Base-by-base conservation (phyloP, 1,139 yeast species). In the Yamadazyma sp. region DNA sequence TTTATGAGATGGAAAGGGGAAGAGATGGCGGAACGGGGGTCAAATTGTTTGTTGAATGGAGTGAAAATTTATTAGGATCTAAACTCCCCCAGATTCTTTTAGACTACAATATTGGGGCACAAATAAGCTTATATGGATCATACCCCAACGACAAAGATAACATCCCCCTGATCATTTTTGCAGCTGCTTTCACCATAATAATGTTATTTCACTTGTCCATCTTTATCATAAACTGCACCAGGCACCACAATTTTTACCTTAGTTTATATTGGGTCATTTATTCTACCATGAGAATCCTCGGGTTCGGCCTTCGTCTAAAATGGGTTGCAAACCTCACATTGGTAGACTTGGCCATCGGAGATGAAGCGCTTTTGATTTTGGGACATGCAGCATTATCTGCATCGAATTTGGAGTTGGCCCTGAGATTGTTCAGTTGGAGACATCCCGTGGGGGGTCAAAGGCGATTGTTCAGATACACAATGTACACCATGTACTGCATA, bases 401-500 rank as follows among this genome's bases (percentile, higher is more conserved):
- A 3, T 57, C 64, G 25, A 67, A 69, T 44, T 65, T 69, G 49
- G 60, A 67, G 25, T 53, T 68, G 42, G 71, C 73, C 3, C 92
- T 84, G 57, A 73, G 95, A 49, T 69, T 85, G 32, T 85, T 84
- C 62, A 82, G 90, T 7, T 83, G 92, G 88, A 69, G 86, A 54
- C 94, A 86, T 54, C 94, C 95, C 3, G 84, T 80, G 34, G 78
- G 85, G 23, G 94, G 92, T 39, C 70, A 80, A 16, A 59, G 77
- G 31, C 63, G 58, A 39, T 52, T 72, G 34, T 80, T 83, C 53
- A 78, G 84, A 78, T 45, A 50, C 13, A 42, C 66, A 31, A 81
- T 84, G 85, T 54, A 72, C 31, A 38, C 57, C 1, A 51, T 78
- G 23, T 85, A 86, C 54, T 54, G 59, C 3, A 44, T 81, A 34